Evolutionary conservation across 345 rosid species (phyloP), one percentile per base, ranked within the genome.

Genomic region (Citrus medica): DNA sequence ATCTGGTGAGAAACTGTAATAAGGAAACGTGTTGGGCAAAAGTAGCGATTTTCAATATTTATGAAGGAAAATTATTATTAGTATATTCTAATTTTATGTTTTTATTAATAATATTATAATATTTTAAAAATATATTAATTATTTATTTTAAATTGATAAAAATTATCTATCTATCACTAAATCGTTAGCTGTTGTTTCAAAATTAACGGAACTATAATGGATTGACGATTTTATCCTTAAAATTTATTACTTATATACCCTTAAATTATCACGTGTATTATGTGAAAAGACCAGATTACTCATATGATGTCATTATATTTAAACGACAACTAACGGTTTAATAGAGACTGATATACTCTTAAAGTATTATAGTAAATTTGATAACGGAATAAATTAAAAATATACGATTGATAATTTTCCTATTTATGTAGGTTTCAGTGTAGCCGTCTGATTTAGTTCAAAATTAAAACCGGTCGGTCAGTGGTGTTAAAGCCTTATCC

Each of bases 21-120:
- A 0, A 0, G 3, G 6, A 55, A 24, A 66, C 55, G 73, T 76
- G 27, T 55, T 5, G 21, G 55, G 19, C 3, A 0, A 2, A 0
- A 35, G 37, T 17, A 51, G 79, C 55, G 66, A 55, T 27, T 76
- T 51, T 75, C 0, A 2, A 0, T 5, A 1, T 6, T 35, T 21
- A 13, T 1, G 1, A 32, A 30, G 4, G 0, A 37, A 37, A 37
- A 1, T 37, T 37, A 1, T 7, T 0, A 1, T 35, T 35, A 0
- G 0, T 35, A 35, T 35, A 1, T 0, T 6, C 0, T 35, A 35
- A 5, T 6, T 35, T 35, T 35, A 35, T 0, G 0, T 1, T 9
- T 1, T 40, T 9, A 40, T 40, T 1, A 40, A 40, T 40, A 1
- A 32, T 32, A 32, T 0, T 32, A 30, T 30, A 32, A 32, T 32